Conservation (phyloP, 2,329 filamentous ascomycete genomes). For the Pestalotiopsis sp. region DNA sequence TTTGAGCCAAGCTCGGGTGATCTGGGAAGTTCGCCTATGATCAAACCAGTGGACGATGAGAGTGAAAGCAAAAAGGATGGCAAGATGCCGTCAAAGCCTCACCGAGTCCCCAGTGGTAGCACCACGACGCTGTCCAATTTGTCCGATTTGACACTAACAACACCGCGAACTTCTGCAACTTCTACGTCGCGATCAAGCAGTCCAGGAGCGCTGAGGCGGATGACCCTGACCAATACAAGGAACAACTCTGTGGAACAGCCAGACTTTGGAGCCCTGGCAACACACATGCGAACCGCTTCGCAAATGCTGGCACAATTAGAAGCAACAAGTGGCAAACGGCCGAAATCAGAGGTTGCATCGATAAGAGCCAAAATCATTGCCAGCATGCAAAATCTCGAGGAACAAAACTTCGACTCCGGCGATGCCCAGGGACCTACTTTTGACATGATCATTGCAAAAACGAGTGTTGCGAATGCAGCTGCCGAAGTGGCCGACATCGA, state of each 20-base stretch:
- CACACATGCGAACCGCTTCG: slow-evolving; percentile 84
- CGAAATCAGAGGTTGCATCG: slow-evolving; percentile 78
- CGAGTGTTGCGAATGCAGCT: slow-evolving; percentile 51
- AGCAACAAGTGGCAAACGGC: slow-evolving; percentile 77
- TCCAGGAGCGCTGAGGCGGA: slow-evolving; percentile 61
- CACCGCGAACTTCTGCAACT: slow-evolving; percentile 70
- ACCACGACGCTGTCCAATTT: slow-evolving; percentile 46
- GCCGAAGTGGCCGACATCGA: slow-evolving; percentile 38
- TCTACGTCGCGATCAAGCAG: slow-evolving; percentile 71
- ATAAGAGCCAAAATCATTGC: slow-evolving; percentile 87
- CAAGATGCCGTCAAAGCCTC: slow-evolving; percentile 22
- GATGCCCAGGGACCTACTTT: slow-evolving; percentile 76
- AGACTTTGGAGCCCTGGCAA: slow-evolving; percentile 80
- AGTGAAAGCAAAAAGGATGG: slow-evolving; percentile 38
- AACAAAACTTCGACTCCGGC: slow-evolving; percentile 80
- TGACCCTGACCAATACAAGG: slow-evolving; percentile 60
- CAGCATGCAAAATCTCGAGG: slow-evolving; percentile 86
- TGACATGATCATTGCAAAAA: slow-evolving; percentile 79
- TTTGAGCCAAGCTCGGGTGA: slow-evolving; percentile 84
- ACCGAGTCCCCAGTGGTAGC: slow-evolving; percentile 26
- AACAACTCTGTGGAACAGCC: slow-evolving; percentile 68
- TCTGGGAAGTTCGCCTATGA: slow-evolving; percentile 72
- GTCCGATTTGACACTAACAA: slow-evolving; percentile 62
- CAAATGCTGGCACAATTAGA: slow-evolving; percentile 87
- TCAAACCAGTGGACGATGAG: slow-evolving; percentile 60